Conservation (phyloP, 2,329 filamentous ascomycete genomes). For the Verticillium isaacii region DNA sequence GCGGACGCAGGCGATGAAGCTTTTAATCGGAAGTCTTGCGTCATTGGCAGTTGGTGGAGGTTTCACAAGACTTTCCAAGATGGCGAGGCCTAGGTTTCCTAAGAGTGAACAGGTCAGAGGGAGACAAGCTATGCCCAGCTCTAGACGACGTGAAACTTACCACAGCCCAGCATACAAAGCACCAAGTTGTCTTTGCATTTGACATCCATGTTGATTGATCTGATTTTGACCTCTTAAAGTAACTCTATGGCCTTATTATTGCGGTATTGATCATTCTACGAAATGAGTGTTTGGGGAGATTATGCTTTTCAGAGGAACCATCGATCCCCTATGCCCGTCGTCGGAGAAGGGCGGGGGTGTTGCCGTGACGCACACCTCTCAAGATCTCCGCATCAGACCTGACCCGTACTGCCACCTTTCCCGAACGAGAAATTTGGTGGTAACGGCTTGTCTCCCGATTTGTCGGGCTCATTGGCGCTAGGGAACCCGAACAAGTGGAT, state of each 20-base stretch:
- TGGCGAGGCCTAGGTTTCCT: slow-evolving; percentile 27
- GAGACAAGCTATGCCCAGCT: background rate
- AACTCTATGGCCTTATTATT: background rate
- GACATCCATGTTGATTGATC: background rate
- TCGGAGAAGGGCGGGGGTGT: background rate
- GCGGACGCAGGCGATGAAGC: slow-evolving; percentile 23
- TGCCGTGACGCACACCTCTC: background rate
- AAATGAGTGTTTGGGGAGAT: background rate
- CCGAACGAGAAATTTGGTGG: background rate
- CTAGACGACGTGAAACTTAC: background rate
- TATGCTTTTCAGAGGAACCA: too few relatives aligned
- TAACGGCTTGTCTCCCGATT: slow-evolving; percentile 5
- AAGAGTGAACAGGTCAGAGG: background rate
- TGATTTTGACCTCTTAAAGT: background rate
- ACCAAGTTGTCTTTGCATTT: background rate
- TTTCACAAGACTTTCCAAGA: slow-evolving; percentile 19
- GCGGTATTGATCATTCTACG: background rate
- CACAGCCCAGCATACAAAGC: slow-evolving; percentile 13
- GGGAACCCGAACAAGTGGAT: too few relatives aligned
- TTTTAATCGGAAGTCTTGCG: slow-evolving; percentile 15
- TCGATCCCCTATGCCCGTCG: background rate
- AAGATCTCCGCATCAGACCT: background rate
- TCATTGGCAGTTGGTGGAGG: background rate
- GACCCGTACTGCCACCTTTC: background rate
- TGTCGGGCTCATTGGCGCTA: background rate